Evolutionary conservation across 768 basidiomycete species (phyloP).

Genomic region (Phylloporus scabripes): DNA sequence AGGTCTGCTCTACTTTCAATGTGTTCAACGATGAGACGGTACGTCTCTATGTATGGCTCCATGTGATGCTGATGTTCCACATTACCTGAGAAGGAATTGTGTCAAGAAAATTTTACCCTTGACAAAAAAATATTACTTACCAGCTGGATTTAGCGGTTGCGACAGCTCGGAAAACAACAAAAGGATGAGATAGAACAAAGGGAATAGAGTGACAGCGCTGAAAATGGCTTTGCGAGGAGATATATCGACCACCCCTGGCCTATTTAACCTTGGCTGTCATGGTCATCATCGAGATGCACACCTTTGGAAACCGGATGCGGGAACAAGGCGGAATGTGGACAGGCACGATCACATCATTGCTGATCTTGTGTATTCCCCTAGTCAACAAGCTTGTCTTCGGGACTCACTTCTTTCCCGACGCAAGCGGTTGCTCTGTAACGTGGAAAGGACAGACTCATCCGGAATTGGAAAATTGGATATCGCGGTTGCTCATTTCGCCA

Average conservation of each 20-base stretch:
- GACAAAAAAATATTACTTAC: slow-evolving; percentile 9
- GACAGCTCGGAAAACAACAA: not conserved
- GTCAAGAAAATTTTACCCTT: not conserved
- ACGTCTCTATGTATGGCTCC: slow-evolving; percentile 57
- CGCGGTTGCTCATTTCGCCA: slow-evolving; percentile 8
- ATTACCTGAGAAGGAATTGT: slow-evolving; percentile 26
- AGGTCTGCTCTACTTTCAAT: slow-evolving; percentile 50
- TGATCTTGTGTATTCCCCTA: not conserved
- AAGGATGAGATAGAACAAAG: not conserved
- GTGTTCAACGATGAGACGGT: slow-evolving; percentile 51
- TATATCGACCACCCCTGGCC: slow-evolving; percentile 1
- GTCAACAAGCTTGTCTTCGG: slow-evolving; percentile 3
- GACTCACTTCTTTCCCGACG: slow-evolving; percentile 1
- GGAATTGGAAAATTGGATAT: slow-evolving; percentile 16
- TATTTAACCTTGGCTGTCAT: slow-evolving; percentile 13
- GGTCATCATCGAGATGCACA: not conserved
- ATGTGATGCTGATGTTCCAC: slow-evolving; percentile 37
- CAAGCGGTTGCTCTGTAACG: slow-evolving; percentile 3
- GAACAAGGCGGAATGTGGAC: slow-evolving; percentile 7
- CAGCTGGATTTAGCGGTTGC: not conserved
- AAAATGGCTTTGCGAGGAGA: not conserved
- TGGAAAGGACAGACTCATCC: slow-evolving; percentile 8
- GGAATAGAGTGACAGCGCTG: not conserved
- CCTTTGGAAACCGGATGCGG: slow-evolving; percentile 10
- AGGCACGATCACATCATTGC: slow-evolving; percentile 16